These are phyloP conservation scores for Lentinula aciculospora DNA, from an alignment of 768 basidiomycete genomes.

Conservation along the genomic window DNA sequence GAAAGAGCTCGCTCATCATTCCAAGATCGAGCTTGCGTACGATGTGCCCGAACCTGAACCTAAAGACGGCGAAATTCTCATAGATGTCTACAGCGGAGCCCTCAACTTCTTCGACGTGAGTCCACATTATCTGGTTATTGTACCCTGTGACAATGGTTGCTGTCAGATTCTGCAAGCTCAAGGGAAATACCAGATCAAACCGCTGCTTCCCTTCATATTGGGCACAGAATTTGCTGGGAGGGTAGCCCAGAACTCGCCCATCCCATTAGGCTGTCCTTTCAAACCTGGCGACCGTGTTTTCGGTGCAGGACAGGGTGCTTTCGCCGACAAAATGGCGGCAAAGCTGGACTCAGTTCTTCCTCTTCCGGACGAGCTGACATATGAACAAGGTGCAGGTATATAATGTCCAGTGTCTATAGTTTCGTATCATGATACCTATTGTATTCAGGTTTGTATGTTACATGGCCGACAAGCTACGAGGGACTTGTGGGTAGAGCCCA, in stretches of 20 bases:
- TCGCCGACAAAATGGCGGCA: conserved; percentile 68
- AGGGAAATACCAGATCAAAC: conserved; percentile 85
- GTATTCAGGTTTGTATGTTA: conserved; percentile 50
- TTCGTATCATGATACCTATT: background rate
- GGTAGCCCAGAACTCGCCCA: conserved; percentile 63
- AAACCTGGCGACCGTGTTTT: conserved; percentile 86
- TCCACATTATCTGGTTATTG: background rate
- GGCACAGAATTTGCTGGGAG: conserved; percentile 72
- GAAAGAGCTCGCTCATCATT: conserved; percentile 62
- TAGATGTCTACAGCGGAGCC: conserved; percentile 71
- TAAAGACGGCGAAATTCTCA: conserved; percentile 51
- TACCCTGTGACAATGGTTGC: background rate
- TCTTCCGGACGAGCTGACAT: conserved; percentile 72
- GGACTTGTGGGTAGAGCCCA: conserved; percentile 83
- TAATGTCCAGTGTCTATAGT: conserved; percentile 2
- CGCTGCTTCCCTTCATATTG: conserved; percentile 78
- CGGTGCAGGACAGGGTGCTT: conserved; percentile 71
- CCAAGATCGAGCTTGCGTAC: conserved; percentile 47
- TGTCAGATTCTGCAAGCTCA: conserved; percentile 75
- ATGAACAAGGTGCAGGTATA: conserved; percentile 81
- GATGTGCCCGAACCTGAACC: conserved; percentile 56
- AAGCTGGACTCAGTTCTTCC: conserved; percentile 46
- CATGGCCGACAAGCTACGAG: conserved; percentile 92
- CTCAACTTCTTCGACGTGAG: conserved; percentile 75
- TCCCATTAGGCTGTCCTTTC: conserved; percentile 74